Evolutionary conservation across 2,329 filamentous ascomycete species (phyloP), one percentile per base, ranked within the genome.

Genomic region (Parasarocladium wereldwijsianum): DNA sequence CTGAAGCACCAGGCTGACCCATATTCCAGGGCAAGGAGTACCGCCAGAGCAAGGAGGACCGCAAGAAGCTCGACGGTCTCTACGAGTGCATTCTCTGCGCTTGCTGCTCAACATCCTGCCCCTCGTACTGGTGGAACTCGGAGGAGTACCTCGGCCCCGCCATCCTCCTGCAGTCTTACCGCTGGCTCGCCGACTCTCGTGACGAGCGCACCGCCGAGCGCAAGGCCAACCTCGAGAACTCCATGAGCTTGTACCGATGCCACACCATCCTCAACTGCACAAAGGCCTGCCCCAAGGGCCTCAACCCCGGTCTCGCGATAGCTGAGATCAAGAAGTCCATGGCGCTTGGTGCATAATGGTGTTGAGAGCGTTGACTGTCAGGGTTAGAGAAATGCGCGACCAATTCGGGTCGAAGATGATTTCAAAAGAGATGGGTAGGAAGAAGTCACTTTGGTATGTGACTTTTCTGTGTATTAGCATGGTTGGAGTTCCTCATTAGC

Each of bases 51-150:
- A 87, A 84, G 58, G 85, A 73, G 44, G 87, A 98, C 44, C 85
- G 90, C 51, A 82, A 76, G 63, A 98, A 93, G 76, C 77, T 98
- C 33, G 90, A 96, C 54, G 90, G 90, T 41, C 75, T 96, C 17
- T 96, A 98, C 66, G 90, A 98, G 64, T 98, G 90, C 64, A 96
- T 98, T 58, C 78, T 98, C 35, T 98, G 90, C 68, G 87, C 87
- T 45, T 98, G 90, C 76, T 98, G 90, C 76, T 90, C 82, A 43
- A 98, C 90, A 14, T 93, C 87, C 26, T 98, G 90, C 70, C 90
- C 90, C n/a, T 94, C 85, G 12, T 98, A 98, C 70, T 98, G 90
- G 90, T 98, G 90, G 90, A 98, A 98, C 68, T 76, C 79, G 44
- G 86, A 96, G 62, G 86, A 96, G 60, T 98, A 98, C 65, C 82